Evolutionary conservation across 306 rosid genomes (phyloP), one percentile per base, ranked within the genome.

Genomic region (Spatholobus suberectus): DNA sequence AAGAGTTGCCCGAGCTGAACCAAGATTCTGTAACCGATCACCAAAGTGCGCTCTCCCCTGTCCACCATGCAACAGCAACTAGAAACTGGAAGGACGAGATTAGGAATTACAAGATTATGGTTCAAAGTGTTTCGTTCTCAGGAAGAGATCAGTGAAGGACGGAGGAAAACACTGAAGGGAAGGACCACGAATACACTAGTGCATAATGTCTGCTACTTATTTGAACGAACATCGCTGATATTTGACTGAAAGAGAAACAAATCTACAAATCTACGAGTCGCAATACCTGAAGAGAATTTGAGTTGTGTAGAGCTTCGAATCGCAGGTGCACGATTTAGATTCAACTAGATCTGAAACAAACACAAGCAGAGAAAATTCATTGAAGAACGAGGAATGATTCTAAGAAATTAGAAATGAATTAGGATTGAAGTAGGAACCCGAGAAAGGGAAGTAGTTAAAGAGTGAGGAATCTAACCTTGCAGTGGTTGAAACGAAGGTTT

Each of bases 1-100:
- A 24, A 96, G 94, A 59, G 94, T 89, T 70, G 88, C 80, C 80
- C 87, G 83, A 80, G 90, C 57, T 84, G 97, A 90, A 62, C 91
- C 90, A 54, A 84, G 89, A 17, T 76, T 86, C 75, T 86, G 94
- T 52, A 80, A 72, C 86, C 94, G 83, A 67, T 93, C 94, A 57
- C 89, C 79, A 73, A 82, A 86, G 80, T 86, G 68, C 73, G 81
- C 85, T 86, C 91, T 87, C 70, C 89, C 96, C 59, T 88, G 88
- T 54, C 93, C 92, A 74, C 85, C 46, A 63, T 43, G n/a, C n/a
- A n/a, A n/a, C n/a, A n/a, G n/a, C n/a, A n/a, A n/a, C n/a, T n/a
- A n/a, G n/a, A n/a, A n/a, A n/a, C n/a, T n/a, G n/a, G n/a, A n/a
- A n/a, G n/a, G n/a, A n/a, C n/a, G n/a, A n/a, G n/a, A n/a, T n/a